These are phyloP conservation scores for Caloboletus inedulis DNA, from an alignment of 1,284 basidiomycete species.

Conservation along the genomic window DNA sequence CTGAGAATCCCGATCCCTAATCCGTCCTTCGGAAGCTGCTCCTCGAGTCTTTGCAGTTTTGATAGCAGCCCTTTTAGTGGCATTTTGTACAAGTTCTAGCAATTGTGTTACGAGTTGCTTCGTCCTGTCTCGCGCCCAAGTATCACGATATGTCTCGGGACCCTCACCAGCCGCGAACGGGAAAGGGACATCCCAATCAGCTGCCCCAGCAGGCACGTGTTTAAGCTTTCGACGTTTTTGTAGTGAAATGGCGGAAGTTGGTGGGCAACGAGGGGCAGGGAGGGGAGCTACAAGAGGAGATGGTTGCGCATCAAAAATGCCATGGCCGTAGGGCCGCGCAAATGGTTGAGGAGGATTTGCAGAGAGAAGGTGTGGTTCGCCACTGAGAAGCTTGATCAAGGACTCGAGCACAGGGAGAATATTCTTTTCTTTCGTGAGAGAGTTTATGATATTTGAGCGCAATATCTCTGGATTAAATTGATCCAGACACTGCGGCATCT, in stretches of 20 bases:
- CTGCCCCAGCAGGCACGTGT: slow-evolving; percentile 69
- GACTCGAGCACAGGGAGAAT: slow-evolving; percentile 63
- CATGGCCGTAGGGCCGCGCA: slow-evolving; percentile 23
- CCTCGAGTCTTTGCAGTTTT: slow-evolving; percentile 33
- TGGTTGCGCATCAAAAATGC: slow-evolving; percentile 19
- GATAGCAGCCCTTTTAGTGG: slow-evolving; percentile 51
- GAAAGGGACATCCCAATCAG: slow-evolving; percentile 76
- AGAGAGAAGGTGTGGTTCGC: slow-evolving; percentile 16
- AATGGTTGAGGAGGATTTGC: slow-evolving; percentile 11
- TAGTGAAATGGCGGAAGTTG: slow-evolving; percentile 25
- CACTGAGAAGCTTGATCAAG: slow-evolving; percentile 50
- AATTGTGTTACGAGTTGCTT: slow-evolving; percentile 61
- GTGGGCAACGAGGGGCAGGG: neutral
- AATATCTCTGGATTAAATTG: slow-evolving; percentile 38
- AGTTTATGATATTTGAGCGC: slow-evolving; percentile 53
- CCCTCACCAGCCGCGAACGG: slow-evolving; percentile 69
- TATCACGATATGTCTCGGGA: slow-evolving; percentile 53
- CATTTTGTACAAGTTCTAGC: slow-evolving; percentile 55
- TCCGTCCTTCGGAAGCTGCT: neutral
- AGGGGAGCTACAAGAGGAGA: neutral
- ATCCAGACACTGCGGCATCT: slow-evolving; percentile 10
- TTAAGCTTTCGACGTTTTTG: slow-evolving; percentile 60
- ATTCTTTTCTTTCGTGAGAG: slow-evolving; percentile 60
- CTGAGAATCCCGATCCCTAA: neutral
- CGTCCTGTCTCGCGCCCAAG: slow-evolving; percentile 61